Percentiles rank a stretch among this genome's conserved stretches.
Evolutionary conservation across 768 basidiomycete species (phyloP).

Genomic region (Multifurca ochricompacta): DNA sequence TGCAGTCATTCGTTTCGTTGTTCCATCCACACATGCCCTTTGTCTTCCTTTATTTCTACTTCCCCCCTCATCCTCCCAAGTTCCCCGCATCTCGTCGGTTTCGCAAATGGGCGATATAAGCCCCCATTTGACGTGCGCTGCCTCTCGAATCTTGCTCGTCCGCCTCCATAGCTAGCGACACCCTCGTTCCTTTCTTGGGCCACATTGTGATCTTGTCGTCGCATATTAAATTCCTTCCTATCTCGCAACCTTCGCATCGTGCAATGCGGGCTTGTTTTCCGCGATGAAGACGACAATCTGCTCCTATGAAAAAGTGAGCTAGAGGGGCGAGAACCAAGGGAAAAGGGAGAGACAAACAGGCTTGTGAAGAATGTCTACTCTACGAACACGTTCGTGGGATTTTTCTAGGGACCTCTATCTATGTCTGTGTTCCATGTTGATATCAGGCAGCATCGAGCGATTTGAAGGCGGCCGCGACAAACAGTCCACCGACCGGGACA

Average conservation of each 20-base stretch:
- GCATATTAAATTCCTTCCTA: slow-evolving; percentile 80
- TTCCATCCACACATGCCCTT: too few species aligned
- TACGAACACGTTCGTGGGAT: too few species aligned
- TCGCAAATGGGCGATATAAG: slow-evolving; percentile 52
- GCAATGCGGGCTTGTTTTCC: slow-evolving; percentile 68
- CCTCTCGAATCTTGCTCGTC: not conserved
- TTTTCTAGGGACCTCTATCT: too few species aligned
- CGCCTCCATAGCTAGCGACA: slow-evolving; percentile 8
- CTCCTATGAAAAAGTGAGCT: slow-evolving; percentile 79
- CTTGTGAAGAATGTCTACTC: too few species aligned
- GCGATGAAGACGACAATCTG: slow-evolving; percentile 71
- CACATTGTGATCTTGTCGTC: slow-evolving; percentile 63
- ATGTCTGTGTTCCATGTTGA: too few species aligned
- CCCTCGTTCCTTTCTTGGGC: slow-evolving; percentile 45
- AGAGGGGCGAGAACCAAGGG: slow-evolving; percentile 59
- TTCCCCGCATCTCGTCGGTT: slow-evolving; percentile 55
- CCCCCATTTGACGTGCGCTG: slow-evolving; percentile 58
- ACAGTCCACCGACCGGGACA: slow-evolving; percentile 54
- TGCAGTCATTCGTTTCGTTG: not conserved
- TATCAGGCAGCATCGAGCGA: slow-evolving; percentile 58
- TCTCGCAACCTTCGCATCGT: slow-evolving; percentile 77
- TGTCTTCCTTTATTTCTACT: not conserved
- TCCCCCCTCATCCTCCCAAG: too few species aligned
- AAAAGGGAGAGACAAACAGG: slow-evolving; percentile 32
- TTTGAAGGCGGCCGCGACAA: slow-evolving; percentile 56